Evolutionary conservation across 176 grass and related monocot species (phyloP).

Genomic region (Ensete glaucum): DNA sequence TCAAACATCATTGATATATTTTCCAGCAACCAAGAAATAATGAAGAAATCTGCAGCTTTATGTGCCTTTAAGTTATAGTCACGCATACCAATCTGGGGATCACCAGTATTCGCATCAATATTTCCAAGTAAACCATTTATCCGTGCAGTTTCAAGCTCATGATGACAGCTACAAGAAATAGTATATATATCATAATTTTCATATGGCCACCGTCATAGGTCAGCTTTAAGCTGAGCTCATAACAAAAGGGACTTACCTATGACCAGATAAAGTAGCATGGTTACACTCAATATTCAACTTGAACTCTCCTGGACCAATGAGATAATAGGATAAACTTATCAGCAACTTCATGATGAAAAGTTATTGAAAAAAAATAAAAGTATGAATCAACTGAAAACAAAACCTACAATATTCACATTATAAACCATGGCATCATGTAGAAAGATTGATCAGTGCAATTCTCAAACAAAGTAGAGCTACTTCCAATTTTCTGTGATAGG

Average conservation of each 20-base stretch:
- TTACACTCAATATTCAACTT: slow-evolving; percentile 98
- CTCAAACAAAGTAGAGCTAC: too few relatives aligned
- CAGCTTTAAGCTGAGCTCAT: too few relatives aligned
- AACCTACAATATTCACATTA: background rate
- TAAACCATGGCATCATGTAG: too few relatives aligned
- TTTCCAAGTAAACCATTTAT: slow-evolving; percentile 85
- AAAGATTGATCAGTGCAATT: too few relatives aligned
- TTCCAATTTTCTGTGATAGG: too few relatives aligned
- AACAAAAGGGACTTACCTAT: slow-evolving; percentile 40
- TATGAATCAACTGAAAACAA: background rate
- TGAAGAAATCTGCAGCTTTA: too few relatives aligned
- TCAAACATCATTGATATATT: background rate
- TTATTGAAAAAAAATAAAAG: background rate
- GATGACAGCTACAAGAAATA: slow-evolving; percentile 64
- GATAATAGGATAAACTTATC: background rate
- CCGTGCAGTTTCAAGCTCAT: slow-evolving; percentile 92
- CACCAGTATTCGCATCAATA: slow-evolving; percentile 90
- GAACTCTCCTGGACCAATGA: slow-evolving; percentile 58
- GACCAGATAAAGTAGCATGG: slow-evolving; percentile 91
- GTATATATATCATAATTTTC: background rate
- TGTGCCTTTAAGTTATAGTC: slow-evolving; percentile 8
- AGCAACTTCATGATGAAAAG: background rate
- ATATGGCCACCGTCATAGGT: too few relatives aligned
- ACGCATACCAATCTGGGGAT: slow-evolving; percentile 71
- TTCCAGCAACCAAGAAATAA: background rate